These are phyloP conservation scores for Suillus cothurnatus DNA, from an alignment of 768 basidiomycete genomes.

Conservation along the genomic window DNA sequence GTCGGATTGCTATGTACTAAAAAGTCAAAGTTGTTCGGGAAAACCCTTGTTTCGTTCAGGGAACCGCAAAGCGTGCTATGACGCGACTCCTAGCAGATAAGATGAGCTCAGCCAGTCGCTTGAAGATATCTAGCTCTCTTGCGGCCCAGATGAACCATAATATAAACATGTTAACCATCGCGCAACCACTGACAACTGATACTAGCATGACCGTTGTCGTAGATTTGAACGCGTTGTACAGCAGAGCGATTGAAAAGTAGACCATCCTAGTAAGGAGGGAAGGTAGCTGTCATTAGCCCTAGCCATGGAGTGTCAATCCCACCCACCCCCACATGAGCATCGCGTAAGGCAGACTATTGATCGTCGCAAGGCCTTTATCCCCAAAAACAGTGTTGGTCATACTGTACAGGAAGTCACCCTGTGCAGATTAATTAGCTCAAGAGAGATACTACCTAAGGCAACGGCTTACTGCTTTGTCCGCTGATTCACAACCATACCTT, in stretches of 20 bases:
- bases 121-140: background rate
- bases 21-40: background rate
- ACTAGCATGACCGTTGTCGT: background rate
- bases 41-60: background rate
- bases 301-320: background rate
- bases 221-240: slow-evolving; percentile 5
- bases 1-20: background rate
- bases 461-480: slow-evolving; percentile 40
- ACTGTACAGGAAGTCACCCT: slow-evolving; percentile 7
- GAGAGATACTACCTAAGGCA: background rate
- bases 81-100: background rate
- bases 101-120: background rate
- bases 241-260: slow-evolving; percentile 8
- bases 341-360: slow-evolving; percentile 53
- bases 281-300: background rate
- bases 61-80: background rate
- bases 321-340: slow-evolving; percentile 56
- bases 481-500: slow-evolving; percentile 31
- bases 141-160: slow-evolving; percentile 10
- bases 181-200: slow-evolving; percentile 2
- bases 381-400: slow-evolving; percentile 29
- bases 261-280: slow-evolving; percentile 10
- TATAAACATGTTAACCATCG: slow-evolving; percentile 3
- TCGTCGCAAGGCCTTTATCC: slow-evolving; percentile 45
- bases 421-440: background rate